Percentiles rank a stretch among this genome's conserved stretches.
Conservation (phyloP, 371 early-diverging fungal species). For the Mortierella sp. region DNA sequence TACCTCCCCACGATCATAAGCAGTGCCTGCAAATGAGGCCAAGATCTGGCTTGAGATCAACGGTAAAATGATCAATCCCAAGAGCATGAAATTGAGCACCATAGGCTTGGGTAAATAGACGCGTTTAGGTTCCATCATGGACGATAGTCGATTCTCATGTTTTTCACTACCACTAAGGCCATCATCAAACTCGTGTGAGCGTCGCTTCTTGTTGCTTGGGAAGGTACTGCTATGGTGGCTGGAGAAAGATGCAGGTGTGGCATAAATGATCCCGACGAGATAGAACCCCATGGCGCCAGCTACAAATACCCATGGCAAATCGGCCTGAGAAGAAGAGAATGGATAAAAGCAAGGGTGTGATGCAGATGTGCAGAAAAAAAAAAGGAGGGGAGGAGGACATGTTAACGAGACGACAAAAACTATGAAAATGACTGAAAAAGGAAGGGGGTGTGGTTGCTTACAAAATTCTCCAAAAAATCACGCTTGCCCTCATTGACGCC, state of each 20-base stretch:
- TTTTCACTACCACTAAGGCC: not conserved
- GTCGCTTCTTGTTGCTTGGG: conserved; percentile 15
- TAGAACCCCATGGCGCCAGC: conserved; percentile 54
- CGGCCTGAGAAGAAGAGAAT: conserved; percentile 20
- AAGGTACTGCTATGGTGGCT: conserved; percentile 2
- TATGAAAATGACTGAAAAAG: not conserved
- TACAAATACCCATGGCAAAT: conserved; percentile 50
- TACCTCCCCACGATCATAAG: conserved; percentile 35
- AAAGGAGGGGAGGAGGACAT: not conserved
- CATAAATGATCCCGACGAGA: conserved; percentile 53
- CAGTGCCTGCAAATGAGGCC: conserved; percentile 42
- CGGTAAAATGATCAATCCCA: conserved; percentile 41
- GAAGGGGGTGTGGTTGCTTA: conserved; percentile 1
- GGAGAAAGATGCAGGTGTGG: conserved; percentile 46
- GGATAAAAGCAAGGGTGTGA: not conserved
- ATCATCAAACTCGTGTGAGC: conserved; percentile 6
- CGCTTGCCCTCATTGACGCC: conserved; percentile 37
- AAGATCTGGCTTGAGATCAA: conserved; percentile 48
- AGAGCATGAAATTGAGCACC: conserved; percentile 40
- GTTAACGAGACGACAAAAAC: not conserved
- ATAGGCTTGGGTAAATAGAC: conserved; percentile 48
- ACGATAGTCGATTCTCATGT: not conserved
- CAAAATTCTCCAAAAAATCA: conserved; percentile 41
- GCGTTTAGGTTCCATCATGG: conserved; percentile 31
- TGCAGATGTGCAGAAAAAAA: not conserved